Percentiles rank a stretch among this genome's conserved stretches.
phyloP scores from a whole-genome alignment of 495 filamentous ascomycete genomes.

The Wilcoxina mikolae region DNA sequence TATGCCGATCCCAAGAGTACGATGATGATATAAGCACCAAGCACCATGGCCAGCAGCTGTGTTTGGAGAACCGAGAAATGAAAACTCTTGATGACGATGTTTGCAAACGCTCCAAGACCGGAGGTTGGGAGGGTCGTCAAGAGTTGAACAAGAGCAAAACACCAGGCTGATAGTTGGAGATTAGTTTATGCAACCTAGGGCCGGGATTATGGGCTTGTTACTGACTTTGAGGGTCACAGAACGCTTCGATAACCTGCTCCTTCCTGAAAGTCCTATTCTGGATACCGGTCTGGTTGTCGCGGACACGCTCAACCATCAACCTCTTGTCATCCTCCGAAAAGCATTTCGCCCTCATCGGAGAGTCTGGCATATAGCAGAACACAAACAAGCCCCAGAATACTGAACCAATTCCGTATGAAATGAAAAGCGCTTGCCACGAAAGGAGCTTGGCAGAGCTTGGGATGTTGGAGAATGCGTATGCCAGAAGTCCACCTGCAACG shows the following conservation, averaged over 20 bases:
- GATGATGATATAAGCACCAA: conserved; percentile 55
- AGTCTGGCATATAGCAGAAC: conserved; percentile 38
- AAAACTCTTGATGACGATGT: conserved; percentile 43
- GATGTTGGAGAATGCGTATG: conserved; percentile 46
- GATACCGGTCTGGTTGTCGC: conserved; percentile 51
- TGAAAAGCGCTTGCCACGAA: conserved; percentile 47
- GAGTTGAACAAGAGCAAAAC: conserved; percentile 40
- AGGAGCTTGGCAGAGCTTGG: conserved; percentile 32
- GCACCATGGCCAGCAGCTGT: conserved; percentile 50
- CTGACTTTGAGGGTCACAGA: conserved; percentile 36
- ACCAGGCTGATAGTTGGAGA: conserved; percentile 22
- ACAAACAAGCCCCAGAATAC: conserved; percentile 33
- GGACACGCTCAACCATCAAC: conserved; percentile 44
- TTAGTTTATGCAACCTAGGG: no score
- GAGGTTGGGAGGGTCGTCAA: conserved; percentile 54
- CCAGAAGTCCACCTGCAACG: conserved; percentile 35
- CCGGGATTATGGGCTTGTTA: no score
- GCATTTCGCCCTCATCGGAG: conserved; percentile 35
- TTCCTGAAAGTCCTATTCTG: conserved; percentile 55
- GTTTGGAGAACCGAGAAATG: conserved; percentile 39
- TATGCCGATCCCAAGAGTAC: conserved; percentile 48
- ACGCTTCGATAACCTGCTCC: conserved; percentile 42
- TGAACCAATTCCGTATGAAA: conserved; percentile 41
- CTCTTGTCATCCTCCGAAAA: conserved; percentile 35
- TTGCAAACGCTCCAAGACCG: conserved; percentile 51